Conservation (phyloP, 1,284 basidiomycete species). For the Mycena citricolor region DNA sequence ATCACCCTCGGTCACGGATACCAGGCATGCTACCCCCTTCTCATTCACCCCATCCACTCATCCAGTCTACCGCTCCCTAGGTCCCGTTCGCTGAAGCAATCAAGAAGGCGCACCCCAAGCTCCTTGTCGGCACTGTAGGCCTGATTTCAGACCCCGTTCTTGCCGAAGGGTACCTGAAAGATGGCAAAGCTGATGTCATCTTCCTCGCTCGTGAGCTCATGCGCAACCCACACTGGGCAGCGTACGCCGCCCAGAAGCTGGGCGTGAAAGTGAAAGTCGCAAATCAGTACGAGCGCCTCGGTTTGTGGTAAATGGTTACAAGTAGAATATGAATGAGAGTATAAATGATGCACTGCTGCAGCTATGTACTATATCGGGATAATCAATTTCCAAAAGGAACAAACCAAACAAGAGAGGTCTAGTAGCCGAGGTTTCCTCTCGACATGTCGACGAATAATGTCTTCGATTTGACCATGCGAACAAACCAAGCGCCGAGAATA, state of each 20-base stretch:
- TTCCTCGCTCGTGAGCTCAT: conserved; percentile 68
- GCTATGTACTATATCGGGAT: background rate
- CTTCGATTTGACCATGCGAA: conserved; percentile 28
- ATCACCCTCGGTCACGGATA: conserved; percentile 63
- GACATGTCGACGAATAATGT: conserved; percentile 19
- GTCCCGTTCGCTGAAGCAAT: conserved; percentile 70
- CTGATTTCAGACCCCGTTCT: conserved; percentile 65
- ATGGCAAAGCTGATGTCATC: conserved; percentile 68
- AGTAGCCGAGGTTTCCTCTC: conserved; percentile 2
- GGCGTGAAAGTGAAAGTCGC: conserved; percentile 61
- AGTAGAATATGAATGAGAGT: background rate
- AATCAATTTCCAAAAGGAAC: background rate
- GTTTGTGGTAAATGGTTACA: conserved; percentile 28
- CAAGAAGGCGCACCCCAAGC: conserved; percentile 59
- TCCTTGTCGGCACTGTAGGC: conserved; percentile 70
- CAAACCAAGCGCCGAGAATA: conserved; percentile 35
- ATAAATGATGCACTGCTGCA: background rate
- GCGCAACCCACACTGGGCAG: conserved; percentile 56
- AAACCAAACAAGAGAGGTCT: background rate
- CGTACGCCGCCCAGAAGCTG: conserved; percentile 55
- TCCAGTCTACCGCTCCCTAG: no score
- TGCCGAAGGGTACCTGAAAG: conserved; percentile 65
- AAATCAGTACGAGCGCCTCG: conserved; percentile 66
- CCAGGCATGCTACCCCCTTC: conserved; percentile 43
- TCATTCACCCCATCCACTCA: background rate